A percentile compares a stretch with the other conserved stretches of the same genome.
Conservation (phyloP, 306 rosid genomes). For the Vigna trinervia region DNA sequence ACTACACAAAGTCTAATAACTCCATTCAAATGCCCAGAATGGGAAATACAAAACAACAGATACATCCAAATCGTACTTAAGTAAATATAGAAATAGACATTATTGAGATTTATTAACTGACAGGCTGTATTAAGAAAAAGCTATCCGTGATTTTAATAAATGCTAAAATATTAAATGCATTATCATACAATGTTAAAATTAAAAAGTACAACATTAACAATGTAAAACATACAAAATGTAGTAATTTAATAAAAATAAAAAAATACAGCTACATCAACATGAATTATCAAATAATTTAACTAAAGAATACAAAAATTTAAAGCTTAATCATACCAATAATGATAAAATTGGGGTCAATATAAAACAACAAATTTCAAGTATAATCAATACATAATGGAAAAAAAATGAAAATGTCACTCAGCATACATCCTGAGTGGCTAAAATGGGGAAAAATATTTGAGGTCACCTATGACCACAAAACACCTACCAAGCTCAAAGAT, state of each 20-base stretch:
- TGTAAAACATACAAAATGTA: not conserved
- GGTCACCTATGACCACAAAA: not conserved
- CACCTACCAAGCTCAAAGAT: not conserved
- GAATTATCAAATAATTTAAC: too few relatives aligned
- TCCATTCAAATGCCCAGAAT: not conserved
- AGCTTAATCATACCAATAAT: too few relatives aligned
- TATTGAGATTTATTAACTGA: not conserved
- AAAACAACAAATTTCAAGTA: not conserved
- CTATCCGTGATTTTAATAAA: not conserved
- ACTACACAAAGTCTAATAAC: not conserved
- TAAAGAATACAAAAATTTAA: too few relatives aligned
- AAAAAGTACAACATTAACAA: too few relatives aligned
- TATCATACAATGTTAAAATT: too few relatives aligned
- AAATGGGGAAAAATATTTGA: not conserved
- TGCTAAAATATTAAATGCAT: too few relatives aligned
- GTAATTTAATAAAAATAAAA: not conserved
- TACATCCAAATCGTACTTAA: not conserved
- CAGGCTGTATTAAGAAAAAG: not conserved
- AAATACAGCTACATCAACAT: too few relatives aligned
- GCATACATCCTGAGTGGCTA: not conserved
- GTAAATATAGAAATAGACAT: not conserved
- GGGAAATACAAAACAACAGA: slow-evolving; percentile 7
- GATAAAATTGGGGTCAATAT: not conserved
- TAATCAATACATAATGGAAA: not conserved
- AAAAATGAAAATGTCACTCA: not conserved